Percentiles rank a stretch among this genome's conserved stretches.
Evolutionary conservation across 2,329 filamentous ascomycete species (phyloP).

Genomic region (Penicillium brevicompactum): DNA sequence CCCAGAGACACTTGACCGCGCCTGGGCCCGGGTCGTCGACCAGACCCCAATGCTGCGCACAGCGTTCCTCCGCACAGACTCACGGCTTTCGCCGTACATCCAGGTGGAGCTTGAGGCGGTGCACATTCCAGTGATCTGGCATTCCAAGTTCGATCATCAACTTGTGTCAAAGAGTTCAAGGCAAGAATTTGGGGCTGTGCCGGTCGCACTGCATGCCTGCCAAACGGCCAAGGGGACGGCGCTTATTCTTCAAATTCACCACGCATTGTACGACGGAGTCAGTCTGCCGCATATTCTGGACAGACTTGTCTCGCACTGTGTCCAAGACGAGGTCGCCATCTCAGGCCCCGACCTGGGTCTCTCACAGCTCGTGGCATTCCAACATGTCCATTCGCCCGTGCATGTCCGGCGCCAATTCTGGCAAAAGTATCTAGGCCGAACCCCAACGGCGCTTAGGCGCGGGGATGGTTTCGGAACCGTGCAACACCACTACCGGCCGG

Average conservation of each 20-base stretch:
- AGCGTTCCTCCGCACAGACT: constrained; percentile 58
- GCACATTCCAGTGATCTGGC: constrained; percentile 36
- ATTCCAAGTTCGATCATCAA: constrained; percentile 16
- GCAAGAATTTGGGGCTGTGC: constrained; percentile 20
- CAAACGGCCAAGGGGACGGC: constrained; percentile 33
- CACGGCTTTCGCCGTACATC: constrained; percentile 54
- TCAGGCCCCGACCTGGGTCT: constrained; percentile 34
- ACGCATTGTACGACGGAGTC: constrained; percentile 85
- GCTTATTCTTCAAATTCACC: constrained; percentile 68
- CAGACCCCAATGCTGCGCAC: constrained; percentile 70
- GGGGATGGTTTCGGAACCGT: constrained; percentile 21
- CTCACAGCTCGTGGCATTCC: constrained; percentile 45
- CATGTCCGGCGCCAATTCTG: constrained; percentile 47
- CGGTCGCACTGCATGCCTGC: constrained; percentile 40
- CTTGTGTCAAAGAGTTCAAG: constrained; percentile 12
- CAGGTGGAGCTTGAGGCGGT: constrained; percentile 61
- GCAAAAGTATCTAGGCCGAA: constrained; percentile 40
- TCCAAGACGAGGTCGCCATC: constrained; percentile 13
- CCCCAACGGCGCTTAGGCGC: constrained; percentile 7
- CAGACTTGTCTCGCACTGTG: constrained; percentile 52
- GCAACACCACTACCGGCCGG: constrained; percentile 49
- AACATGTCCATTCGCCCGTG: constrained; percentile 26
- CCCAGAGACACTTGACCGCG: constrained; percentile 49
- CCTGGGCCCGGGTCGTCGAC: constrained; percentile 64
- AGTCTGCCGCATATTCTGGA: constrained; percentile 68